These are phyloP conservation scores for Alternaria viburni DNA, from an alignment of 2,329 filamentous ascomycete species.

Conservation along the genomic window DNA sequence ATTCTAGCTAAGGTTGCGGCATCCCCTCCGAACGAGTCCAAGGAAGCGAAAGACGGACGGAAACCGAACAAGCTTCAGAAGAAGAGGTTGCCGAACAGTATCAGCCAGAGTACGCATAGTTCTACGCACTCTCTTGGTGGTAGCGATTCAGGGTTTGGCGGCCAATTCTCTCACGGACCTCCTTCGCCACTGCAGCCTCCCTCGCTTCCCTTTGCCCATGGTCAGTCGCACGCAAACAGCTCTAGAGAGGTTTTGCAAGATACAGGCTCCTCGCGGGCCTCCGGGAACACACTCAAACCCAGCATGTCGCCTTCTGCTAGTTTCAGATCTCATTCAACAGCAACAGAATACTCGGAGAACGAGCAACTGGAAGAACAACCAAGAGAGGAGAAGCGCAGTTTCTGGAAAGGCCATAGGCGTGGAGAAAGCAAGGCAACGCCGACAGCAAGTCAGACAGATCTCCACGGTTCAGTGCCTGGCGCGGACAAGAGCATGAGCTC, in stretches of 20 bases:
- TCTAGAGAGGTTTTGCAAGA: constrained; percentile 37
- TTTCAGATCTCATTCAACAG: constrained; percentile 71
- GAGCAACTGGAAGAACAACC: constrained; percentile 71
- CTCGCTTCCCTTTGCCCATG: constrained; percentile 36
- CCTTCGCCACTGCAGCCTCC: constrained; percentile 44
- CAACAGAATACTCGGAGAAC: constrained; percentile 80
- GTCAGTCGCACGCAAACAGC: constrained; percentile 30
- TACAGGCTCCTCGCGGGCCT: constrained; percentile 54
- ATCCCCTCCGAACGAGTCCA: constrained; percentile 67
- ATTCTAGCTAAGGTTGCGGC: constrained; percentile 41
- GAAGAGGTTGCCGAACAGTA: constrained; percentile 73
- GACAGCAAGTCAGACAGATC: constrained; percentile 44
- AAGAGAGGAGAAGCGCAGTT: constrained; percentile 65
- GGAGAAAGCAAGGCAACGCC: constrained; percentile 45
- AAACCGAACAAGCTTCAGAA: constrained; percentile 92
- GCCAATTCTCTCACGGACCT: constrained; percentile 16
- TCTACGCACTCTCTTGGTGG: constrained; percentile 78
- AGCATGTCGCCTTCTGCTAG: constrained; percentile 78
- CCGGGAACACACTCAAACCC: constrained; percentile 64
- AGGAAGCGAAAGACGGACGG: constrained; percentile 53
- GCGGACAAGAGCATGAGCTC: constrained; percentile 50
- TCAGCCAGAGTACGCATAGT: constrained; percentile 88
- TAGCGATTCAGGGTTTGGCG: constrained; percentile 25
- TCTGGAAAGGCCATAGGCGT: constrained; percentile 70
- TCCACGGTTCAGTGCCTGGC: constrained; percentile 45